phyloP scores from a whole-genome alignment of 2,329 filamentous ascomycete species.

The Ophiosphaerella korrae region DNA sequence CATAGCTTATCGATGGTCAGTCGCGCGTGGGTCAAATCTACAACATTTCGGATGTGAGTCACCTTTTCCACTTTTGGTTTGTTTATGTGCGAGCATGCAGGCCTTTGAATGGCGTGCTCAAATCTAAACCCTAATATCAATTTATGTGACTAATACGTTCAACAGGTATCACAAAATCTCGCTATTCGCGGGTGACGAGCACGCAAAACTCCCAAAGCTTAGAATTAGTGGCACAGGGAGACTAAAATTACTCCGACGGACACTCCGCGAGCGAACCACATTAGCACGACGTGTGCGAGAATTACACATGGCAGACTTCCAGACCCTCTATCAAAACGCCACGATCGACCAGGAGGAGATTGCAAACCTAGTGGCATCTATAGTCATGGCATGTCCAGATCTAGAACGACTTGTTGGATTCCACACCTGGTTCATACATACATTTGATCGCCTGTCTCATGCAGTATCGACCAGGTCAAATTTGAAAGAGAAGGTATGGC shows the following conservation, averaged over 20 bases:
- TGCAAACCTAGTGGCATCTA: conserved; percentile 58
- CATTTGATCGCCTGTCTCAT: conserved; percentile 61
- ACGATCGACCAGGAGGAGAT: conserved; percentile 56
- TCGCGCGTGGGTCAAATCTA: conserved; percentile 61
- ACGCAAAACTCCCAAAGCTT: conserved; percentile 40
- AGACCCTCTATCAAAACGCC: conserved; percentile 45
- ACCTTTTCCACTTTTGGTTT: too few relatives aligned
- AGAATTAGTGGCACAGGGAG: conserved; percentile 56
- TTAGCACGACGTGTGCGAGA: conserved; percentile 60
- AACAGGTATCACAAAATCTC: conserved; percentile 57
- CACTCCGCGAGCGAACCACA: conserved; percentile 57
- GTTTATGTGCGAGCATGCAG: too few relatives aligned
- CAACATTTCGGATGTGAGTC: conserved; percentile 56
- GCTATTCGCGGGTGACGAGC: conserved; percentile 52
- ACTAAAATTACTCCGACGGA: conserved; percentile 60
- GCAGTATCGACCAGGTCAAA: conserved; percentile 60
- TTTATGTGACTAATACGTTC: conserved; percentile 1
- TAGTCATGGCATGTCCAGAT: conserved; percentile 64
- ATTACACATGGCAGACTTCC: conserved; percentile 58
- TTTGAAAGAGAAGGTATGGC: conserved; percentile 62
- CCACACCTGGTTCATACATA: conserved; percentile 57
- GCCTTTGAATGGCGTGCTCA: too few relatives aligned
- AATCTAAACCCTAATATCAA: background rate
- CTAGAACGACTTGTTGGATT: conserved; percentile 61
- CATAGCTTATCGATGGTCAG: conserved; percentile 59